Base-by-base conservation (phyloP, 805 yeast species). In the Yarrowia divulgata region DNA sequence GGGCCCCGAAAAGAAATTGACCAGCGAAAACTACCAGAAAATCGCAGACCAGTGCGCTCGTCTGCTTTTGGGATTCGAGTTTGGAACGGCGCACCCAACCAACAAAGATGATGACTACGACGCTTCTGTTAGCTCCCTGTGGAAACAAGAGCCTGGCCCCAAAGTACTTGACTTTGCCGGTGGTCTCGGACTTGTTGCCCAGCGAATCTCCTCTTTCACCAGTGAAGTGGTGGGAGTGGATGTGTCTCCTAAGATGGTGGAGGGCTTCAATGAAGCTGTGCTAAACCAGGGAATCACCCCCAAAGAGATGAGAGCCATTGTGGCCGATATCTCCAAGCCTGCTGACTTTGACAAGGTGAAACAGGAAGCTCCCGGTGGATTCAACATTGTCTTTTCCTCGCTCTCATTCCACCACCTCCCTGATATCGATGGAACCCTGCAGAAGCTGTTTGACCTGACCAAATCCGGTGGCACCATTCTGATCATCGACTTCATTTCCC, bases 151-250 rank as follows among this genome's bases (percentile, higher is more conserved):
- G 1, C 68, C 68, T 6, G 48, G 70, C 1, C 71, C 73, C 14
- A 42, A 54, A 32, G 74, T 74, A 0, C 71, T 74, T 12, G 77
- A 74, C 48, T 74, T 74, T 67, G 77, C 73, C 3, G 73, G 77
- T 46, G 77, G 77, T 0, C 70, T 73, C 2, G 77, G 77, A 13
- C 60, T 71, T 16, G 57, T 74, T 8, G 66, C 71, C 19, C 72
- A 71, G 55, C 48, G 58, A 16, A 50, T 74, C 55, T 74, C 75
- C 1, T 71, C 71, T 3, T 58, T 72, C 42, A 69, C 71, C 23
- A 64, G 49, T 14, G 35, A 62, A 48, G 68, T 74, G n/a, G 73
- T 74, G 6, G 77, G 77, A 2, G 69, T 73, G 12, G 77, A 74
- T 63, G 70, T 74, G n/a, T 70, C 76, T 2, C 70, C 71, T 8